phyloP scores from a whole-genome alignment of 2,329 filamentous ascomycete species.

The Ascochyta clinopodiicola region DNA sequence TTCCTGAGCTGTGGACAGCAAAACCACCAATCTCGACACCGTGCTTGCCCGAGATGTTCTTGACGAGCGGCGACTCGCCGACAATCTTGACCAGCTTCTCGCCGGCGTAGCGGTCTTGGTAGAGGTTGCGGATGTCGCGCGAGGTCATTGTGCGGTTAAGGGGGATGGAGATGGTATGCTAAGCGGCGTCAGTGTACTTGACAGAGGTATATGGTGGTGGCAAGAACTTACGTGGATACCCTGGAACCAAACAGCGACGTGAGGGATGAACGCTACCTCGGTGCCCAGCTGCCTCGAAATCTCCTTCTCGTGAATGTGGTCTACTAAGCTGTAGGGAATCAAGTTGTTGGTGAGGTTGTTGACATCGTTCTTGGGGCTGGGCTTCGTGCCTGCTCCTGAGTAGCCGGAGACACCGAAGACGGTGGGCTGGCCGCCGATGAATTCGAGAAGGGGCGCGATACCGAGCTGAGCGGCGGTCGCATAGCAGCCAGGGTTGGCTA shows the following conservation, averaged over 20 bases:
- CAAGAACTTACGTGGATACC: constrained; percentile 72
- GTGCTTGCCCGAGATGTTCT: constrained; percentile 82
- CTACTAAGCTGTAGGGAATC: constrained; percentile 88
- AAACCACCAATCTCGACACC: constrained; percentile 94
- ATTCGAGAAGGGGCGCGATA: constrained; percentile 79
- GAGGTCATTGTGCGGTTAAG: constrained; percentile 86
- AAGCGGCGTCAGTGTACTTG: constrained; percentile 23
- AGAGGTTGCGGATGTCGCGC: constrained; percentile 90
- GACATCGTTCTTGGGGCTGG: constrained; percentile 91
- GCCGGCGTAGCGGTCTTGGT: constrained; percentile 94
- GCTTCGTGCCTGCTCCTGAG: constrained; percentile 93
- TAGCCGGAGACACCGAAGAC: constrained; percentile 94
- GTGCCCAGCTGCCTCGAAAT: constrained; percentile 79
- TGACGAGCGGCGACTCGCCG: constrained; percentile 86
- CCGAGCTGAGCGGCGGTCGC: constrained; percentile 91
- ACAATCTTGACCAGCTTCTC: constrained; percentile 94
- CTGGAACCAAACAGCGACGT: constrained; percentile 96
- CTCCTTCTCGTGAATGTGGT: constrained; percentile 94
- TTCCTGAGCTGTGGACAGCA: constrained; percentile 86
- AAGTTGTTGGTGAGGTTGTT: constrained; percentile 83
- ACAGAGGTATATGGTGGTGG: not conserved
- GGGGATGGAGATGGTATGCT: constrained; percentile 88
- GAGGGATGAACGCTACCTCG: constrained; percentile 84
- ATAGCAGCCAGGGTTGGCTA: constrained; percentile 94
- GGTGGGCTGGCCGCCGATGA: constrained; percentile 79